Evolutionary conservation across 176 grass and related monocot species (phyloP), one percentile per base, ranked within the genome.

Genomic region (Cenchrus purpureus): DNA sequence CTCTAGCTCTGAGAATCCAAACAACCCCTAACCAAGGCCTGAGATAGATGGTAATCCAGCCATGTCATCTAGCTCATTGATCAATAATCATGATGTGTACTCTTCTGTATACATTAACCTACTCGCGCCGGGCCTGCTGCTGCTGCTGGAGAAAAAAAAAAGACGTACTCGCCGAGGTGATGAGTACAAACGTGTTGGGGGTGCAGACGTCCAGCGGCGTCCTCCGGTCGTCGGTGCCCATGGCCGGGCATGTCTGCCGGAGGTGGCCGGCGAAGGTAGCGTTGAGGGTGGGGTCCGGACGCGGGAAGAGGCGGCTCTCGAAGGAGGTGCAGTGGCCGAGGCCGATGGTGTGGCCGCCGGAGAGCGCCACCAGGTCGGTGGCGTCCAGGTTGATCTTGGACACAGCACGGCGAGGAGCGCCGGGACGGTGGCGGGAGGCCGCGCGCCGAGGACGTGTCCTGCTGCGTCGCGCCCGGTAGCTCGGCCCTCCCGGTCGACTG

Each of bases 341-440:
- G 0, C 94, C 94, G 42, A 94, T 74, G 80, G 94, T 97, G 85
- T 94, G 94, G 1, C 85, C 91, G 40, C 94, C 94, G 50, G 91
- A 94, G 48, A 97, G 71, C 25, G 91, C 83, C 12, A 94, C 94
- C 14, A 97, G 85, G 82, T 97, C 94, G 59, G 43, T 46, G 52
- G 80, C 46, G 66, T 92, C 83, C 17, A 97, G 94, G 55, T 66
- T 65, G 40, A 92, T 51, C 15, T 16, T 54, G 0, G 44, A 25
- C 22, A 14, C 8, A 97, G 68, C 5, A 74, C 81, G 0, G 0
- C 10, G 13, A 94, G 79, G 0, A 97, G 90, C 4, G 0, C 3
- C 0, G 80, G 84, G 0, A 92, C 94, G 9, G 10, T 2, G 85
- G 1, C 1, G 89, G 94, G 34, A 97, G 86, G 6, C n/a, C 22